These are phyloP conservation scores for Fusarium bulbicola DNA, from an alignment of 2,329 filamentous ascomycete species.

Conservation along the genomic window DNA sequence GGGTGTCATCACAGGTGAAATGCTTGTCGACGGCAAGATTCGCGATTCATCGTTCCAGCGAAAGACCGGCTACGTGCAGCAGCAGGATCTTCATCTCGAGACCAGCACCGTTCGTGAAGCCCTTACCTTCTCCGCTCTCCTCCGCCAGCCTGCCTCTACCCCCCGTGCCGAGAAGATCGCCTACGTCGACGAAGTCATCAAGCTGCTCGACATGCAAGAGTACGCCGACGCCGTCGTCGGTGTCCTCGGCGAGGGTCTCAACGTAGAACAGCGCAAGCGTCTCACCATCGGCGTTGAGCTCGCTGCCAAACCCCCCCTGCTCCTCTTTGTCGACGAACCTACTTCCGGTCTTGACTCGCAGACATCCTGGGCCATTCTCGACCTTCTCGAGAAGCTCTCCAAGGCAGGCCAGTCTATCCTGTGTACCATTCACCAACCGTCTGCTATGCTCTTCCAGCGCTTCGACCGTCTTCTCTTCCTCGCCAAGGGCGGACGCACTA, in stretches of 20 bases:
- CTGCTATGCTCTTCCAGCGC: slow-evolving; percentile 48
- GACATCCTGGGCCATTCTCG: slow-evolving; percentile 76
- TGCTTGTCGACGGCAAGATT: slow-evolving; percentile 74
- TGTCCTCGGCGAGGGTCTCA: slow-evolving; percentile 55
- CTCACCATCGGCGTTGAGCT: slow-evolving; percentile 61
- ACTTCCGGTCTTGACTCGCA: slow-evolving; percentile 65
- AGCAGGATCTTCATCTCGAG: slow-evolving; percentile 63
- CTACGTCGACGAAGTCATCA: slow-evolving; percentile 64
- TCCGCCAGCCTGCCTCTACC: slow-evolving; percentile 55
- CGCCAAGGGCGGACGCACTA: slow-evolving; percentile 40
- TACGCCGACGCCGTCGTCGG: slow-evolving; percentile 64
- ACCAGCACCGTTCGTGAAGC: slow-evolving; percentile 58
- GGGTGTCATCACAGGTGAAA: slow-evolving; percentile 75
- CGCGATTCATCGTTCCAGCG: slow-evolving; percentile 75
- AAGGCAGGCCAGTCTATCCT: slow-evolving; percentile 60
- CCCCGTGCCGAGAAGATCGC: slow-evolving; percentile 59
- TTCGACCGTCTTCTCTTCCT: slow-evolving; percentile 67
- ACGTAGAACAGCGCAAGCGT: slow-evolving; percentile 61
- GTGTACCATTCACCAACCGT: slow-evolving; percentile 63
- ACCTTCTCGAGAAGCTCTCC: slow-evolving; percentile 73
- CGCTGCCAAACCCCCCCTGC: slow-evolving; percentile 54
- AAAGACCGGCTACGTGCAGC: slow-evolving; percentile 76
- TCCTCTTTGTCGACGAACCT: slow-evolving; percentile 65
- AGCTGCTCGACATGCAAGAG: slow-evolving; percentile 63
- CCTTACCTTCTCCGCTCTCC: slow-evolving; percentile 53